phyloP scores from a whole-genome alignment of 768 basidiomycete genomes.

The Panellus pusillus region DNA sequence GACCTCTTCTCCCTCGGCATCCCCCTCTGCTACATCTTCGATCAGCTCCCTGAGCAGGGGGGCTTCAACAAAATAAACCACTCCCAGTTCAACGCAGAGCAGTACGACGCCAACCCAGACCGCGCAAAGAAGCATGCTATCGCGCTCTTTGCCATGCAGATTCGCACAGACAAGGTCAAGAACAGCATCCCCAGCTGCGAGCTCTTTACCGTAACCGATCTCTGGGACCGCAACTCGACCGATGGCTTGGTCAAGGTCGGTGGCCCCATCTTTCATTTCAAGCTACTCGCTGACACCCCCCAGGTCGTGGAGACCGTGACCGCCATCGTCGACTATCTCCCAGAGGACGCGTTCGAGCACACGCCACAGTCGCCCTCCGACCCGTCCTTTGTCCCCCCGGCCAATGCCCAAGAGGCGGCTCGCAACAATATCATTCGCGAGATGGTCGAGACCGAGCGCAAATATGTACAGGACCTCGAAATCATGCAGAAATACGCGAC shows the following conservation, averaged over 20 bases:
- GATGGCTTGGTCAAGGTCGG: constrained; percentile 93
- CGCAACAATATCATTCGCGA: constrained; percentile 82
- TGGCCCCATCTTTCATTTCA: constrained; percentile 4
- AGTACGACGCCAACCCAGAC: constrained; percentile 71
- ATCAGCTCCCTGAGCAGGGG: constrained; percentile 73
- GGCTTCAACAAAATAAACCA: constrained; percentile 59
- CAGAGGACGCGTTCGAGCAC: constrained; percentile 65
- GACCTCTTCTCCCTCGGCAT: constrained; percentile 91
- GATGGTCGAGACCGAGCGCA: constrained; percentile 92
- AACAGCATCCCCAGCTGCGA: constrained; percentile 69
- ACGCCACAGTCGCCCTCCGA: constrained; percentile 58
- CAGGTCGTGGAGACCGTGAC: constrained; percentile 91
- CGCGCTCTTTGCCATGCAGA: constrained; percentile 87
- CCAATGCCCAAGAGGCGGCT: constrained; percentile 62
- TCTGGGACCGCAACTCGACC: constrained; percentile 88
- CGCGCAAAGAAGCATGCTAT: constrained; percentile 89
- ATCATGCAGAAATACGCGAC: constrained; percentile 96
- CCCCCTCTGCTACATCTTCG: constrained; percentile 94
- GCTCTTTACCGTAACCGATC: constrained; percentile 87
- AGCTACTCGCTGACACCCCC: neutral
- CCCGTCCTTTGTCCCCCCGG: constrained; percentile 38
- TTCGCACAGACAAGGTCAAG: constrained; percentile 61
- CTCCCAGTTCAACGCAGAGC: constrained; percentile 65
- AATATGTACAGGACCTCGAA: constrained; percentile 95
- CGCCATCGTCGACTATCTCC: constrained; percentile 76